Evolutionary conservation across 2,329 filamentous ascomycete genomes (phyloP), one percentile per base, ranked within the genome.

Genomic region (Capronia coronata): DNA sequence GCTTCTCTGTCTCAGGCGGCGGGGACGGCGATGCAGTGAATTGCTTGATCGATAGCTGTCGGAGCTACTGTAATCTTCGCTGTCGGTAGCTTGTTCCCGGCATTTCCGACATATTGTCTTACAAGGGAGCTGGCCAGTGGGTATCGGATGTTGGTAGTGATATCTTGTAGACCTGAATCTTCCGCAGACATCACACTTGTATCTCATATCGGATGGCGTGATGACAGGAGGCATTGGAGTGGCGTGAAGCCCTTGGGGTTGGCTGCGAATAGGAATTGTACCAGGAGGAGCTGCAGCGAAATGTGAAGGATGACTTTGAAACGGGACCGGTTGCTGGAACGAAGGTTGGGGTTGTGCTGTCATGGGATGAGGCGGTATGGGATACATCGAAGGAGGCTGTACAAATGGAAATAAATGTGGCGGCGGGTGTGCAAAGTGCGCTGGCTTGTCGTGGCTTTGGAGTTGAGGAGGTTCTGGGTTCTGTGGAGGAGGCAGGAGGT

Each of bases 101-200:
- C 58, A 61, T 41, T 50, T 57, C 19, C 49, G 51, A 41, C 59
- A 61, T 10, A 60, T 52, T 2, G 54, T 60, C 23, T 50, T 56
- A 10, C 23, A 41, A 7, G 59, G 59, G 9, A 57, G 32, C 30
- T 58, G 52, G 23, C 58, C 58, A 18, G 54, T 45, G 29, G 46
- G 48, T 7, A 61, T 46, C 11, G 54, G 58, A 37, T 60, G 58
- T 23, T 46, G 55, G 48, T 55, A 57, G 25, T 61, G 58, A 45
- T 59, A 60, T 27, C 52, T 50, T 8, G 58, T 42, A 25, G 59
- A 61, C 32, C 59, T 44, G 27, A 53, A 59, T 13, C 54, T 47
- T n/a, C 59, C 58, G 35, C 59, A 61, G 19, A 56, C 49, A 8
- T 52, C 54, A 42, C 59, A 61, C 38, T 59, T 60, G 49, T 59